Base-by-base conservation (phyloP, 345 rosid species). In the Ceriops tagal region DNA sequence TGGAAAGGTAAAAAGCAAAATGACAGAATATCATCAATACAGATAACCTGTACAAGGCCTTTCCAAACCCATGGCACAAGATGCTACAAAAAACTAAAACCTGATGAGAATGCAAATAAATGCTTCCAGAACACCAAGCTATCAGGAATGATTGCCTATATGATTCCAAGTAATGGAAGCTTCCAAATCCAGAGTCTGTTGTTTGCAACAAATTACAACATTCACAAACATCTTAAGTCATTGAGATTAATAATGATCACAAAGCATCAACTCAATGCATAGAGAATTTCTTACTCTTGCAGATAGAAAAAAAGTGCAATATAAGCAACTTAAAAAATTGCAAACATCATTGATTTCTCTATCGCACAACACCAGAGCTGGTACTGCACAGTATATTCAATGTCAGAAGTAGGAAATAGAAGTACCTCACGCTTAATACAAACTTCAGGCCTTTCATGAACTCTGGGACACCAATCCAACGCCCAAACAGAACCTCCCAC, bases 401-500 rank as follows among this genome's bases (percentile, higher is more conserved):
- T 56, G 13, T 22, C n/a, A 2, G 35, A 67, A 37, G 51, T 5
- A 46, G 27, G 11, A 34, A 64, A 63, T 53, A 34, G 9, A 72
- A 75, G 37, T 79, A 92, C 98, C 96, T 95, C 96, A 55, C 86
- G 78, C 74, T 83, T 95, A 69, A 82, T 72, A 55, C 24, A 80
- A 73, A 65, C 66, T 64, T 73, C 88, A 39, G 83, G 76, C 78
- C 61, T 80, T 66, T 62, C 80, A 69, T 79, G 81, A 84, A 73
- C 67, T 74, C 85, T 78, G 55, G 99, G 99, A 65, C 96, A 87
- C 99, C 99, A 92, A 82, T 95, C 96, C 78, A 95, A 65, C 61
- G 88, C 92, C 98, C 91, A 95, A 80, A 88, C 88, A 59, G 96
- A 81, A 51, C 98, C 99, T 69, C 99, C 97, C 74, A 85, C 89